Evolutionary conservation across 1,284 basidiomycete species (phyloP).

Genomic region (Trichosporon sp.): DNA sequence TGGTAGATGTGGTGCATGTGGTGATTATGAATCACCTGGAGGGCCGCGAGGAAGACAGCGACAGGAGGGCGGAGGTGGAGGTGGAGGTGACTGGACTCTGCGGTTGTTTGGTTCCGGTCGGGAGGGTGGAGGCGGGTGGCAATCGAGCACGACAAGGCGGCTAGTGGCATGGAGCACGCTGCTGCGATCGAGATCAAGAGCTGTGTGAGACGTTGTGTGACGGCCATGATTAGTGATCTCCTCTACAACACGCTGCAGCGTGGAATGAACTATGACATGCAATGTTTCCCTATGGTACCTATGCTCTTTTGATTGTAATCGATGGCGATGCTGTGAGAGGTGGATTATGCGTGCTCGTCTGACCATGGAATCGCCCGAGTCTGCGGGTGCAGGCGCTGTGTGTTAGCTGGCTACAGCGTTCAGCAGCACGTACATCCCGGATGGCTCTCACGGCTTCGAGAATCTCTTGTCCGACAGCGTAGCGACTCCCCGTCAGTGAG

Average conservation of each 20-base stretch:
- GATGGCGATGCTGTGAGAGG: neutral
- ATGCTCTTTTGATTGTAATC: neutral
- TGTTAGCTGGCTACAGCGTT: neutral
- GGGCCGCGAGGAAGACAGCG: neutral
- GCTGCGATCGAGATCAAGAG: slow-evolving; percentile 3
- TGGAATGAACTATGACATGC: neutral
- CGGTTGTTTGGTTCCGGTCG: slow-evolving; percentile 15
- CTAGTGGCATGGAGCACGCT: neutral
- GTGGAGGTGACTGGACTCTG: neutral
- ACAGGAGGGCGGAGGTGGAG: neutral
- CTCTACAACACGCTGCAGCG: neutral
- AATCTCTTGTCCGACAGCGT: slow-evolving; percentile 19
- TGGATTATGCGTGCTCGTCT: slow-evolving; percentile 28
- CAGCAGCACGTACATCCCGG: slow-evolving; percentile 26
- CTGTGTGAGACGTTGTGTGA: slow-evolving; percentile 2
- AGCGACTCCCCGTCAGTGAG: slow-evolving; percentile 1
- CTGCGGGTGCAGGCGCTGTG: slow-evolving; percentile 25
- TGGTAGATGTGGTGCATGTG: neutral
- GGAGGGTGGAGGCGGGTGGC: neutral
- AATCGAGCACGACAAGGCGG: neutral
- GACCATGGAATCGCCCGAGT: slow-evolving; percentile 26
- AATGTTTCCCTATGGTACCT: neutral
- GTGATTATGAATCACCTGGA: neutral
- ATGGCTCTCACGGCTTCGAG: slow-evolving; percentile 30
- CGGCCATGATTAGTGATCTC: neutral